phyloP scores from a whole-genome alignment of 2,329 filamentous ascomycete species.

The Teratosphaeria destructans region DNA sequence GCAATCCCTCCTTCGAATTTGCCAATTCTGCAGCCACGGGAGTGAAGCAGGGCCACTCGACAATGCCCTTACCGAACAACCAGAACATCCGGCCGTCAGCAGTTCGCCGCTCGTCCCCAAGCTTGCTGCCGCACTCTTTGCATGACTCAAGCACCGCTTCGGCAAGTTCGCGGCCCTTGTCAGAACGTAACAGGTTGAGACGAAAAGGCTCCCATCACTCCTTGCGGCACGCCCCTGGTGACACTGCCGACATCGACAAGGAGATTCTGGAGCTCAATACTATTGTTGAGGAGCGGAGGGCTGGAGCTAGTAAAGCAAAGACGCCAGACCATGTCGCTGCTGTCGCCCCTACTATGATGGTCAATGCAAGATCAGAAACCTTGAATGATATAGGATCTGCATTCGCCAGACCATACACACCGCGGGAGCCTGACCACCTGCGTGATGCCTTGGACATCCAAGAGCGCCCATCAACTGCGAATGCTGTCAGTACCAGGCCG shows the following conservation, averaged over 20 bases:
- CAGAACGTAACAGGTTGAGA: constrained; percentile 25
- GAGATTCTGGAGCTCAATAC: constrained; percentile 40
- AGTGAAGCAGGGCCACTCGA: not conserved
- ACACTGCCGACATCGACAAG: constrained; percentile 32
- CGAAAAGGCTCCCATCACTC: constrained; percentile 22
- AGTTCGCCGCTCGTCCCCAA: constrained; percentile 14
- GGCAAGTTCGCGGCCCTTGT: constrained; percentile 6
- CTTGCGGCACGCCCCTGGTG: constrained; percentile 9
- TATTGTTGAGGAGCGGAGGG: constrained; percentile 38
- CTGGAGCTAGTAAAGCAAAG: constrained; percentile 19
- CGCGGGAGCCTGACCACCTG: constrained; percentile 4
- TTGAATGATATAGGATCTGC: constrained; percentile 39
- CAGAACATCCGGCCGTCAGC: constrained; percentile 2
- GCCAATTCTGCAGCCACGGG: not conserved
- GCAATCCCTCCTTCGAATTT: not conserved
- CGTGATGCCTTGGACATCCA: not conserved
- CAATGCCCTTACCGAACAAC: not conserved
- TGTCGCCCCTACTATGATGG: constrained; percentile 34
- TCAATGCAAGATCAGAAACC: constrained; percentile 37
- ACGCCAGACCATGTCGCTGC: constrained; percentile 32
- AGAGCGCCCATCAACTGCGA: not conserved
- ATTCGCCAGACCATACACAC: constrained; percentile 31
- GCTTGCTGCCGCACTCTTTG: constrained; percentile 27
- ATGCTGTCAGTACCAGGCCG: not conserved
- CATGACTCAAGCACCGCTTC: constrained; percentile 10